These are phyloP conservation scores for Gloeopeniophorella convolvens DNA, from an alignment of 768 basidiomycete species.

Conservation along the genomic window DNA sequence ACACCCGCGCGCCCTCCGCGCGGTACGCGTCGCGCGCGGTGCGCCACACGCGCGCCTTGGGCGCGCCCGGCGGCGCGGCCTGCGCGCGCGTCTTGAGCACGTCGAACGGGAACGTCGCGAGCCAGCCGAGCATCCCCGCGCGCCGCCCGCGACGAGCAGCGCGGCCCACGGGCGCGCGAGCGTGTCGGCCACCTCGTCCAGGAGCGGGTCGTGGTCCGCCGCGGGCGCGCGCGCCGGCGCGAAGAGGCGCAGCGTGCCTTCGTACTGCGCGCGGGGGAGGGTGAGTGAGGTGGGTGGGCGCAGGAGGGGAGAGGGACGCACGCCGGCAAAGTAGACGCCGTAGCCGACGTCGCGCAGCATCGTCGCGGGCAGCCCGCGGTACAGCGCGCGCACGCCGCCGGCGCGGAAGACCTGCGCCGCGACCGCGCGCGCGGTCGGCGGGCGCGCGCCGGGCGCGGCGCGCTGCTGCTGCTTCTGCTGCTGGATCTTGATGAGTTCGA, in stretches of 20 bases:
- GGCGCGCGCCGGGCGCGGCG: not conserved
- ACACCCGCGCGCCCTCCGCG: conserved; percentile 59
- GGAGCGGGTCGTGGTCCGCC: conserved; percentile 29
- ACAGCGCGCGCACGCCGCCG: conserved; percentile 60
- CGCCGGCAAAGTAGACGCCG: conserved; percentile 67
- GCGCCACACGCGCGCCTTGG: conserved; percentile 45
- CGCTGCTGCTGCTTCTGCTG: conserved; percentile 50
- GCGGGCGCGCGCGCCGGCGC: conserved; percentile 22
- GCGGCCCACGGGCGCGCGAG: conserved; percentile 39
- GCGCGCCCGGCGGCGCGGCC: conserved; percentile 26
- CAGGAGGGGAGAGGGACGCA: not conserved
- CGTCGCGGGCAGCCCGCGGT: conserved; percentile 69
- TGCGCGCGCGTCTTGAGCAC: conserved; percentile 90
- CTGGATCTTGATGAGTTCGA: conserved; percentile 84
- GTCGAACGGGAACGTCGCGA: conserved; percentile 80
- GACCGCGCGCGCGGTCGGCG: conserved; percentile 39
- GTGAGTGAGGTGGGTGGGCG: not conserved
- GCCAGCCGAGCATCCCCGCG: conserved; percentile 78
- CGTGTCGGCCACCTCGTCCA: conserved; percentile 37
- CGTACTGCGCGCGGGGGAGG: conserved; percentile 40
- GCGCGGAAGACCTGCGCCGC: conserved; percentile 46
- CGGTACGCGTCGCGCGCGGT: conserved; percentile 56
- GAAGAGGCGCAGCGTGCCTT: conserved; percentile 52
- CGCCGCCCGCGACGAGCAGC: conserved; percentile 66
- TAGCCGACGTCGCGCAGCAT: conserved; percentile 75